A percentile compares a stretch with the other conserved stretches of the same genome.
These are phyloP conservation scores for Xylaria flabelliformis DNA, from an alignment of 495 filamentous ascomycete genomes.

Conservation along the genomic window DNA sequence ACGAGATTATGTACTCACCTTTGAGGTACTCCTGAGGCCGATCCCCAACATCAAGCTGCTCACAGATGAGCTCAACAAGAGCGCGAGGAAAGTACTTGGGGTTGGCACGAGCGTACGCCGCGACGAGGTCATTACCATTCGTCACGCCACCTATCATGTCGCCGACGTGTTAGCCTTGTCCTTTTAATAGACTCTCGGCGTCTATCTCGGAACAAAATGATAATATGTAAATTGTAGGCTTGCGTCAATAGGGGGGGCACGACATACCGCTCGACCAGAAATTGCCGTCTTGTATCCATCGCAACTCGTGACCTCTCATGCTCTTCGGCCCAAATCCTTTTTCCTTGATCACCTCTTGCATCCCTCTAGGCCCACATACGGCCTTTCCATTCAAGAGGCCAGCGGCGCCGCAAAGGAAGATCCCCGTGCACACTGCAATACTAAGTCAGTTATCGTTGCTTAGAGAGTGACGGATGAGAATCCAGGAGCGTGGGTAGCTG, in stretches of 20 bases:
- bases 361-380: constrained; percentile 58
- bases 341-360: constrained; percentile 52
- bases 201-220: not conserved
- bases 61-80: constrained; percentile 55
- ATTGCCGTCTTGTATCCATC: constrained; percentile 64
- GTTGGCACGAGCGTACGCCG: constrained; percentile 57
- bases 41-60: constrained; percentile 58
- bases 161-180: constrained; percentile 8
- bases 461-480: not conserved
- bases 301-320: constrained; percentile 53
- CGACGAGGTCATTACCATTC: constrained; percentile 67
- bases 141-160: constrained; percentile 61
- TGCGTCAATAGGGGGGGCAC: not conserved
- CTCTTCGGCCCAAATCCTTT: constrained; percentile 52
- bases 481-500: not conserved
- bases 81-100: constrained; percentile 51
- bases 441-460: not conserved
- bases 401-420: constrained; percentile 54
- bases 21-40: constrained; percentile 52
- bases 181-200: not conserved
- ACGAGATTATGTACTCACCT: constrained; percentile 28
- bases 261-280: constrained; percentile 65
- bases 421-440: constrained; percentile 57
- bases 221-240: not conserved
- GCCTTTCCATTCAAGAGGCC: constrained; percentile 57